Percentiles rank a stretch among this genome's conserved stretches.
Evolutionary conservation across 371 early-diverging fungal genomes (phyloP).

Genomic region (Mucor saturninus): DNA sequence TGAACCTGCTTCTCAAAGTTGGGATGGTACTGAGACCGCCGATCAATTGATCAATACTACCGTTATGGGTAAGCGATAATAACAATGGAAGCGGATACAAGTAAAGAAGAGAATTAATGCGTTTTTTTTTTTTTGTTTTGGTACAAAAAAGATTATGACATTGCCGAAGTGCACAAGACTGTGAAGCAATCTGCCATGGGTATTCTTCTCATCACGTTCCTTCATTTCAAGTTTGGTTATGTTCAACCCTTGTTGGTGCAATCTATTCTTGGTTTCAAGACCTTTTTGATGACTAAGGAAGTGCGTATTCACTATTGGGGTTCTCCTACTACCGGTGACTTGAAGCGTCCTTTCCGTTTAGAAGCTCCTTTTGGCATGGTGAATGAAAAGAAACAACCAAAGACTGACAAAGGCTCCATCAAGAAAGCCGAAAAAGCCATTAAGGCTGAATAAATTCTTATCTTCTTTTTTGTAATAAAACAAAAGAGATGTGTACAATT

Average conservation of each 20-base stretch:
- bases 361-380: constrained; percentile 64
- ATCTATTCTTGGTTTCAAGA: constrained; percentile 73
- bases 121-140: too few species aligned
- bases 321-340: constrained; percentile 69
- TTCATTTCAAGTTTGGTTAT: constrained; percentile 86
- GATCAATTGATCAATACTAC: constrained; percentile 45
- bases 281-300: constrained; percentile 64
- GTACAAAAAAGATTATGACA: constrained; percentile 70
- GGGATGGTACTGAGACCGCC: constrained; percentile 40
- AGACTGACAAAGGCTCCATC: constrained; percentile 47
- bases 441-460: constrained; percentile 34
- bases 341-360: constrained; percentile 80
- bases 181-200: constrained; percentile 71
- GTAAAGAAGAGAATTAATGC: not conserved
- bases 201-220: constrained; percentile 69
- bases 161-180: constrained; percentile 70
- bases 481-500: not conserved
- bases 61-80: constrained; percentile 32
- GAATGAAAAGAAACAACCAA: constrained; percentile 38
- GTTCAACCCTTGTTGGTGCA: constrained; percentile 86
- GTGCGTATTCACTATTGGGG: constrained; percentile 72
- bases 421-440: constrained; percentile 56
- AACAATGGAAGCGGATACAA: too few species aligned
- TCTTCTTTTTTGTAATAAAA: not conserved
- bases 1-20: constrained; percentile 40